phyloP scores from a whole-genome alignment of 495 filamentous ascomycete genomes.

The Penicillium waksmanii region DNA sequence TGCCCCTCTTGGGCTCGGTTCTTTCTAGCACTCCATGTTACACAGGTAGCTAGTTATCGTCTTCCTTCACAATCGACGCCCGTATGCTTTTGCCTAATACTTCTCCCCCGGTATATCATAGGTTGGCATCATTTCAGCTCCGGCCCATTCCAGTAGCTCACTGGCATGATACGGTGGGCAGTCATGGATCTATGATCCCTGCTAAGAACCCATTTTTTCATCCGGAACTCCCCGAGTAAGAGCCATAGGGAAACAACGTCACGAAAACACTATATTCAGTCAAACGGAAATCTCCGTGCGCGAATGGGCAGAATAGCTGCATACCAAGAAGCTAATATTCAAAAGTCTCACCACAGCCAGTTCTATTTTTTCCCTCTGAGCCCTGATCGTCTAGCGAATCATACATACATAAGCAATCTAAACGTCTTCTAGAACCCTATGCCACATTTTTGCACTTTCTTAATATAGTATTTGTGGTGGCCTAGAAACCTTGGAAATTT shows the following conservation, averaged over 20 bases:
- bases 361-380: background rate
- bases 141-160: no score
- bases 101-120: background rate
- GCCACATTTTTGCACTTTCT: background rate
- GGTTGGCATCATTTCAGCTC: no score
- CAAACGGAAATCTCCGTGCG: background rate
- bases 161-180: no score
- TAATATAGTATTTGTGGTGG: constrained; percentile 3
- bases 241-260: no score
- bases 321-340: background rate
- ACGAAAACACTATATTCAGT: no score
- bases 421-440: background rate
- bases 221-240: no score
- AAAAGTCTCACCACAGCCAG: background rate
- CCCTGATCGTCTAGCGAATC: background rate
- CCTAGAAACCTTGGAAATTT: constrained; percentile 1
- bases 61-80: constrained; percentile 24
- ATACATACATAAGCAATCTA: background rate
- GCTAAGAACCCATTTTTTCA: no score
- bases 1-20: constrained; percentile 20
- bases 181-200: no score
- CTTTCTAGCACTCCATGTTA: constrained; percentile 23
- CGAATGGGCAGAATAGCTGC: background rate
- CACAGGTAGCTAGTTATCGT: constrained; percentile 20
- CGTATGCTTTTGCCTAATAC: constrained; percentile 8